phyloP scores from a whole-genome alignment of 2,329 filamentous ascomycete species.

The Amphichorda felina region DNA sequence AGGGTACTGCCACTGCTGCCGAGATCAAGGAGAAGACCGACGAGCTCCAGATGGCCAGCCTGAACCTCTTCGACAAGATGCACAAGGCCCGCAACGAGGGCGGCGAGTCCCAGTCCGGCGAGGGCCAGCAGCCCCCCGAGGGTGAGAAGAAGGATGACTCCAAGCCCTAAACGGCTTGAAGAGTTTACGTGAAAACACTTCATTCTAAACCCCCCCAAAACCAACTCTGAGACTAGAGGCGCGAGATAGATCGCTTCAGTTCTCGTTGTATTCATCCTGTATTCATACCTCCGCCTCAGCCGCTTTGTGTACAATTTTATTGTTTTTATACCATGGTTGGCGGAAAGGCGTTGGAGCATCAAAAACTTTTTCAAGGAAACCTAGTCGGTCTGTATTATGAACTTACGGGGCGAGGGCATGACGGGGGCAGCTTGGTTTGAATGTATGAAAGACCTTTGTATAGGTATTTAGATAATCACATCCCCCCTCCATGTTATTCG shows the following conservation, averaged over 20 bases:
- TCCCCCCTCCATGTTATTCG: background rate
- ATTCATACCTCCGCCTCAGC: conserved; percentile 33
- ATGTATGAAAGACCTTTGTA: conserved; percentile 1
- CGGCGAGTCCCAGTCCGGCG: conserved; percentile 37
- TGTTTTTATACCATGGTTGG: conserved; percentile 34
- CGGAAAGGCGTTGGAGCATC: conserved; percentile 40
- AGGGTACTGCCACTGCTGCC: conserved; percentile 72
- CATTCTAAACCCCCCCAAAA: background rate
- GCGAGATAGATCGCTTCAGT: background rate
- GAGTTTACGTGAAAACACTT: background rate
- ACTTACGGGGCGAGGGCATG: conserved; percentile 1
- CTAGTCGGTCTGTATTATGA: conserved; percentile 33
- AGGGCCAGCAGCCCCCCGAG: conserved; percentile 1
- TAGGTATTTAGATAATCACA: conserved; percentile 4
- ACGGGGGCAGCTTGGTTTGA: conserved; percentile 1
- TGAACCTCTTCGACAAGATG: conserved; percentile 99
- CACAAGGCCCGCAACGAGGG: conserved; percentile 81
- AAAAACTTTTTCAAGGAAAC: conserved; percentile 31
- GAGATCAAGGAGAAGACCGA: conserved; percentile 99
- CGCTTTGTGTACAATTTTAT: conserved; percentile 26
- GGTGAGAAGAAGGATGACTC: conserved; percentile 64
- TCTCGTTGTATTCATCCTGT: conserved; percentile 33
- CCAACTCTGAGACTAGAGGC: background rate
- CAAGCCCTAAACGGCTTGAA: conserved; percentile 42
- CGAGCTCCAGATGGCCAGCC: conserved; percentile 87